A percentile compares a stretch with the other conserved stretches of the same genome.
phyloP scores from a whole-genome alignment of 2,329 filamentous ascomycete genomes.

The Botrytis byssoidea region DNA sequence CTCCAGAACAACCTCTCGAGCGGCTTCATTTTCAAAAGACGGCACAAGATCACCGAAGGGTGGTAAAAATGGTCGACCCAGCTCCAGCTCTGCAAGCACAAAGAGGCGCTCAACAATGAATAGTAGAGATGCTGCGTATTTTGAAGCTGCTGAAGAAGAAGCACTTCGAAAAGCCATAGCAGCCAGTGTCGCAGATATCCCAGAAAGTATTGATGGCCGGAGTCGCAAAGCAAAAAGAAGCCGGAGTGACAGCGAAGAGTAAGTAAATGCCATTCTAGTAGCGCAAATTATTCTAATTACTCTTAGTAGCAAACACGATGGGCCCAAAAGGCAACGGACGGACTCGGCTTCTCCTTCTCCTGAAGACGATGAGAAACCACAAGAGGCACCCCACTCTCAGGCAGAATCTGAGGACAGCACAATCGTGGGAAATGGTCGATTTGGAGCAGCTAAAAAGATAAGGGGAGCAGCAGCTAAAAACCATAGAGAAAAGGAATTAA shows the following conservation, averaged over 20 bases:
- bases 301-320: conserved; percentile 61
- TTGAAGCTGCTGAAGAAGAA: conserved; percentile 69
- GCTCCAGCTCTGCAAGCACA: conserved; percentile 43
- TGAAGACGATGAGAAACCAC: conserved; percentile 45
- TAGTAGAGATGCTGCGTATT: conserved; percentile 89
- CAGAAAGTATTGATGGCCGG: conserved; percentile 46
- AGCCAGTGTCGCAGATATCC: conserved; percentile 75
- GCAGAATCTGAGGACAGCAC: conserved; percentile 73
- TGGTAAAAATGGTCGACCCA: conserved; percentile 54
- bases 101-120: conserved; percentile 97
- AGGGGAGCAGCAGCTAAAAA: conserved; percentile 56
- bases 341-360: conserved; percentile 70
- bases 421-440: conserved; percentile 43
- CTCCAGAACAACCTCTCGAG: conserved; percentile 58
- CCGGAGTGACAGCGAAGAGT: conserved; percentile 94
- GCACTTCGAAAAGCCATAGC: conserved; percentile 86
- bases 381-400: conserved; percentile 40
- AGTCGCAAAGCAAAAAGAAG: conserved; percentile 74
- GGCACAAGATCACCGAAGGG: conserved; percentile 53
- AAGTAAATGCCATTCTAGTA: conserved; percentile 44
- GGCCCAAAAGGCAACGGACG: conserved; percentile 79
- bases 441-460: conserved; percentile 56
- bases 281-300: conserved; percentile 31
- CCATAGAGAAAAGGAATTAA: conserved; percentile 62
- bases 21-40: conserved; percentile 65